Conservation (phyloP, 2,329 filamentous ascomycete genomes). For the Penicillium sp. region DNA sequence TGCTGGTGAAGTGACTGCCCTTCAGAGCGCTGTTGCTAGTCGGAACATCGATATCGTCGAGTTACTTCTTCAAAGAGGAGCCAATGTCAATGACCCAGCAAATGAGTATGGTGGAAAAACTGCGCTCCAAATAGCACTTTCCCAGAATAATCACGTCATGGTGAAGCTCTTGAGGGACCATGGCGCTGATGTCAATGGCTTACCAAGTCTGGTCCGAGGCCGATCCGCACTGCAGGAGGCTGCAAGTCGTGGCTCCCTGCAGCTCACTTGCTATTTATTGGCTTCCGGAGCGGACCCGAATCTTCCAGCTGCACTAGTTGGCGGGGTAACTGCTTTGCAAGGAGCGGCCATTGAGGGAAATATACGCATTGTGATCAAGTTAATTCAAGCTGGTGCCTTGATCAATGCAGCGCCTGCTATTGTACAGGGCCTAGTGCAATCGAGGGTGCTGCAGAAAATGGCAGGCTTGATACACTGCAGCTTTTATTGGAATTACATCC, state of each 20-base stretch:
- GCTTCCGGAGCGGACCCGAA: neutral
- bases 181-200: neutral
- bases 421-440: neutral
- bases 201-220: neutral
- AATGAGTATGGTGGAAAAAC: neutral
- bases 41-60: neutral
- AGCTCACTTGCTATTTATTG: neutral
- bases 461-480: neutral
- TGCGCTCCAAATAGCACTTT: neutral
- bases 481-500: neutral
- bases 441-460: neutral
- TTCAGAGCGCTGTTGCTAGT: neutral
- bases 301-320: neutral
- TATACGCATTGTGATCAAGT: neutral
- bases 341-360: neutral
- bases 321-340: neutral
- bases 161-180: neutral
- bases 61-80: neutral
- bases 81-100: neutral
- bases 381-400: neutral
- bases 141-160: neutral
- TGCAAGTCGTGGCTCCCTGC: neutral
- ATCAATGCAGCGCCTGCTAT: neutral
- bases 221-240: neutral
- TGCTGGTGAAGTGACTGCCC: neutral